phyloP scores from a whole-genome alignment of 305 asterid species.

The Plantago lanceolata region DNA sequence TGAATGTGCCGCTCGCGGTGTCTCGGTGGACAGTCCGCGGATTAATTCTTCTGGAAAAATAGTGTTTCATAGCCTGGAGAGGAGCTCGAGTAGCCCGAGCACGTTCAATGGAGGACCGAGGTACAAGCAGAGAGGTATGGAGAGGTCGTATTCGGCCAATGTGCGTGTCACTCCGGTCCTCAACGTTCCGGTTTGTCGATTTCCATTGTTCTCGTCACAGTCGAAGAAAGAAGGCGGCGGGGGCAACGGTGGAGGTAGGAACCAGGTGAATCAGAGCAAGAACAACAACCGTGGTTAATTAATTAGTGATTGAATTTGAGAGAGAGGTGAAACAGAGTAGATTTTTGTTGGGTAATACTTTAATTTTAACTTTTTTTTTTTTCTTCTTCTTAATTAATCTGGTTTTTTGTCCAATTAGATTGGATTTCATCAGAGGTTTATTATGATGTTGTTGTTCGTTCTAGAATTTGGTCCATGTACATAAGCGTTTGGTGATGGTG shows the following conservation, averaged over 20 bases:
- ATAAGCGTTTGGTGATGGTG: background rate
- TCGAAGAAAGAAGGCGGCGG: slow-evolving; percentile 43
- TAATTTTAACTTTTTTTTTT: background rate
- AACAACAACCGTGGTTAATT: too few species aligned
- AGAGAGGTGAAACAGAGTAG: slow-evolving; percentile 10
- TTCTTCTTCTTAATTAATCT: background rate
- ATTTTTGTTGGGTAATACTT: background rate
- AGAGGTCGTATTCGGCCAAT: slow-evolving; percentile 85
- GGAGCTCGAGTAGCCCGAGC: slow-evolving; percentile 92
- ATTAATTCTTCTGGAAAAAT: slow-evolving; percentile 89
- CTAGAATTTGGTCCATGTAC: background rate
- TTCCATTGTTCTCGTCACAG: slow-evolving; percentile 61
- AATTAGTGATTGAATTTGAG: slow-evolving; percentile 40
- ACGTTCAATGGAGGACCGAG: slow-evolving; percentile 64
- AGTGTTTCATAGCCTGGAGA: slow-evolving; percentile 73
- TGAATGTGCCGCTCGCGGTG: slow-evolving; percentile 32
- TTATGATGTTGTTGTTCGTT: background rate
- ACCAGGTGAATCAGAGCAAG: slow-evolving; percentile 31
- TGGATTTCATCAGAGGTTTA: slow-evolving; percentile 5
- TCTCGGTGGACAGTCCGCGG: slow-evolving; percentile 76
- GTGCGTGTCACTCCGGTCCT: slow-evolving; percentile 87
- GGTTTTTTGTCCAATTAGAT: slow-evolving; percentile 9
- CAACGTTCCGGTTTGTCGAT: slow-evolving; percentile 82
- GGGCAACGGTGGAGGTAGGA: slow-evolving; percentile 26
- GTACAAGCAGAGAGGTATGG: slow-evolving; percentile 68